Base-by-base conservation (phyloP, 495 filamentous ascomycete species). In the Lepidopterella palustris region DNA sequence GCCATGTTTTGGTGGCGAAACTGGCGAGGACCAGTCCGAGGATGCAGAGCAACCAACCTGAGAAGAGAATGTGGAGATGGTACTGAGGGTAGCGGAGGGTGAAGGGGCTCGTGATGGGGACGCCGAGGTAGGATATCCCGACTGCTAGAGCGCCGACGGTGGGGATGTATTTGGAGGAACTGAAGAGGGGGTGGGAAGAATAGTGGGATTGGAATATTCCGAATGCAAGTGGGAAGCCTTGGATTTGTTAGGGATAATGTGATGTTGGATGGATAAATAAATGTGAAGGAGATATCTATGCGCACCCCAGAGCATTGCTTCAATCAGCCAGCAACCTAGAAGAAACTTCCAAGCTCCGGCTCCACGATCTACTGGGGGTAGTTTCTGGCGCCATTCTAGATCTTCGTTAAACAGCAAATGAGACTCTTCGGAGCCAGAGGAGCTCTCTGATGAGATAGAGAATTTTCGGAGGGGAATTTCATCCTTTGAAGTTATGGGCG, bases 151-250 rank as follows among this genome's bases (percentile, higher is more conserved):
- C 60, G 0, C 70, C 70, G 40, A 72, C 63, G 1, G 52, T 53
- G 5, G 68, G 48, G 31, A 72, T 68, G 48, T 18, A 40, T 24
- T 25, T 39, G 18, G 35, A 45, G n/a, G 4, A 11, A 5, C 11
- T 11, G 57, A 70, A 68, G 15, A 26, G 25, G 6, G 59, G 56
- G n/a, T 62, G 48, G 5, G 25, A n/a, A 20, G 40, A 45, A 52
- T 70, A 71, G 28, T 70, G 54, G 10, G 53, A 56, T 31, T 68
- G 59, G 31, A 71, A 71, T 24, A 71, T 55, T 4, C 69, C 69
- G 55, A 71, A 71, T 20, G 65, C 27, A n/a, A 70, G 65, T 5
- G 68, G 53, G 49, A 71, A 68, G 28, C 59, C 67, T 62, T 54
- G 62, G 47, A 67, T 54, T 21, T 20, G n/a, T 10, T 49, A 21